Conservation (phyloP, 306 rosid genomes). For the Trifolium repens region DNA sequence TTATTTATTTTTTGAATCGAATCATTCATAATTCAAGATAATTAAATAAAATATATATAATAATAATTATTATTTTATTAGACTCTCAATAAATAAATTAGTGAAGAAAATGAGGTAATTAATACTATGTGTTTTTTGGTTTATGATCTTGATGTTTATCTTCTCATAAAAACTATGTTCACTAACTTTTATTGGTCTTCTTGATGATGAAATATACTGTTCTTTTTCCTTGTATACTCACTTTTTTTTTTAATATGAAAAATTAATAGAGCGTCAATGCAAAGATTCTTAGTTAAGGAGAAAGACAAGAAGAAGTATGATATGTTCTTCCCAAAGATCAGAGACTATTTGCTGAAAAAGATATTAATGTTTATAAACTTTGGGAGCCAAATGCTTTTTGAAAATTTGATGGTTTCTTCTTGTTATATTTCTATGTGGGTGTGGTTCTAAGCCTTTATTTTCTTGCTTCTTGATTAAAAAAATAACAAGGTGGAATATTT, state of each 20-base stretch:
- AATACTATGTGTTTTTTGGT: constrained; percentile 1
- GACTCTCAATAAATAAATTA: neutral
- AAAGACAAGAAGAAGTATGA: constrained; percentile 82
- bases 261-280: constrained; percentile 54
- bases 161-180: constrained; percentile 48
- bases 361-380: constrained; percentile 48
- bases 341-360: constrained; percentile 57
- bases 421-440: constrained; percentile 68
- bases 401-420: constrained; percentile 72
- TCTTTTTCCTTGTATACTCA: constrained; percentile 20
- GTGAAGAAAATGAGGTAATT: neutral
- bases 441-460: constrained; percentile 48
- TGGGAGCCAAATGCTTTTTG: constrained; percentile 62
- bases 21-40: no score
- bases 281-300: constrained; percentile 67
- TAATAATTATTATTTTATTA: neutral
- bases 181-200: constrained; percentile 62
- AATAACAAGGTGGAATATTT: constrained; percentile 32
- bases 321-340: constrained; percentile 58
- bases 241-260: constrained; percentile 36
- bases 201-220: constrained; percentile 69
- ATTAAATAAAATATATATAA: neutral
- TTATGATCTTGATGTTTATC: constrained; percentile 52
- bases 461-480: constrained; percentile 49
- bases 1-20: no score